Conservation (phyloP, 2,329 filamentous ascomycete genomes). For the Ophiostoma australiae region DNA sequence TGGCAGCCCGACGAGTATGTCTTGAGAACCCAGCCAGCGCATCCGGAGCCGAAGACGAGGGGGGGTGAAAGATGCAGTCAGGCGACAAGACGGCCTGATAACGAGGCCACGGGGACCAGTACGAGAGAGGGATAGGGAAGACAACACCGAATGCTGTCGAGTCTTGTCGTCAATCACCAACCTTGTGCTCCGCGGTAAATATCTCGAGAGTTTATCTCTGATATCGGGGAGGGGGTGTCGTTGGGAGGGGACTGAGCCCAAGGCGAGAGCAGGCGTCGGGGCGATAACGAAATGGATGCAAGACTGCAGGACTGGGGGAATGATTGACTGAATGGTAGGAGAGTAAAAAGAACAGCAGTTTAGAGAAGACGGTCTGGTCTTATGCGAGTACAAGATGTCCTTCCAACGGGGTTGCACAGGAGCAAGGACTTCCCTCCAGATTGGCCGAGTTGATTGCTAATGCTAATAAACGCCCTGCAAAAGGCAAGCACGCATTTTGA, state of each 20-base stretch:
- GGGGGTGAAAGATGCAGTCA: background rate
- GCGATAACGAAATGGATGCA: background rate
- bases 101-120: background rate
- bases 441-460: constrained; percentile 15
- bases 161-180: background rate
- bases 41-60: background rate
- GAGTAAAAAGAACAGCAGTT: background rate
- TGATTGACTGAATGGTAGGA: background rate
- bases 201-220: background rate
- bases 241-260: background rate
- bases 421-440: background rate
- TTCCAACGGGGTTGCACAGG: constrained; percentile 8
- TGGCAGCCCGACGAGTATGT: background rate
- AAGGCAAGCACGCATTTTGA: constrained; percentile 14
- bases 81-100: background rate
- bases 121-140: background rate
- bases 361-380: background rate
- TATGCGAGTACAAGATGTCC: constrained; percentile 5
- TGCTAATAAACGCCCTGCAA: constrained; percentile 17
- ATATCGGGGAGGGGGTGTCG: background rate
- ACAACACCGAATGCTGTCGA: background rate
- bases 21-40: background rate
- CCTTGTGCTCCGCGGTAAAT: background rate
- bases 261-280: background rate
- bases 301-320: background rate